Evolutionary conservation across 805 yeast genomes (phyloP).

Genomic region (Candida sanyiensis): DNA sequence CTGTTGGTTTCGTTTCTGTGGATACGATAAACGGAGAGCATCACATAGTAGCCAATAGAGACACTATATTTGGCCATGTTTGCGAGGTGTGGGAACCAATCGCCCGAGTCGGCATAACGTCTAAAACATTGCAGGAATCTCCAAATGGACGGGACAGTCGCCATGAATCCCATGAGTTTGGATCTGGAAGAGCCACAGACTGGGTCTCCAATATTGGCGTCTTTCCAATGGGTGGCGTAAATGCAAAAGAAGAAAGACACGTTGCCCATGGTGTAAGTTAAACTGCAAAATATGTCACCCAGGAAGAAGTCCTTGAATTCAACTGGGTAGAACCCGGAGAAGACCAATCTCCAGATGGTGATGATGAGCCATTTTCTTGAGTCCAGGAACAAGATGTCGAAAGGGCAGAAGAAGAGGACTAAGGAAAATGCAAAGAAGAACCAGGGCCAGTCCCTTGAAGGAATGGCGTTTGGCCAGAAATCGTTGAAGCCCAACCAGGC

Average conservation of each 20-base stretch:
- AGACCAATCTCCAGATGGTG: conserved; percentile 62
- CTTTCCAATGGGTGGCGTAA: conserved; percentile 67
- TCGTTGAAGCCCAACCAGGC: conserved; percentile 73
- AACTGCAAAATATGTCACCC: conserved; percentile 86
- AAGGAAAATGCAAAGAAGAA: conserved; percentile 54
- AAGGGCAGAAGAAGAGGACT: conserved; percentile 53
- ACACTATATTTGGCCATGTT: conserved; percentile 75
- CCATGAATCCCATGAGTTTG: conserved; percentile 72
- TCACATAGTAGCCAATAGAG: conserved; percentile 61
- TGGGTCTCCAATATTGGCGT: conserved; percentile 36
- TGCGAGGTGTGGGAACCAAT: conserved; percentile 93
- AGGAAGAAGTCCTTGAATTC: conserved; percentile 91
- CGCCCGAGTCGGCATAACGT: conserved; percentile 89
- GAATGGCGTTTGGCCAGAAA: conserved; percentile 54
- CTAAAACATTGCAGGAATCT: conserved; percentile 86
- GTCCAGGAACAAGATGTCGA: conserved; percentile 46
- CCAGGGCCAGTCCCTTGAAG: conserved; percentile 78
- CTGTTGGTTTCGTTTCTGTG: conserved; percentile 34
- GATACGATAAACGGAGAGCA: conserved; percentile 75
- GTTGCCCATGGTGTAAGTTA: conserved; percentile 85
- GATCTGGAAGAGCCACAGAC: conserved; percentile 77
- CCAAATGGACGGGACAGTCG: conserved; percentile 84
- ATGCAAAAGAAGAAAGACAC: conserved; percentile 81
- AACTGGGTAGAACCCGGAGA: conserved; percentile 89
- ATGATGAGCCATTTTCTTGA: conserved; percentile 75